Base-by-base conservation (phyloP, 2,329 filamentous ascomycete genomes). In the Aotearoamyces nothofagi region DNA sequence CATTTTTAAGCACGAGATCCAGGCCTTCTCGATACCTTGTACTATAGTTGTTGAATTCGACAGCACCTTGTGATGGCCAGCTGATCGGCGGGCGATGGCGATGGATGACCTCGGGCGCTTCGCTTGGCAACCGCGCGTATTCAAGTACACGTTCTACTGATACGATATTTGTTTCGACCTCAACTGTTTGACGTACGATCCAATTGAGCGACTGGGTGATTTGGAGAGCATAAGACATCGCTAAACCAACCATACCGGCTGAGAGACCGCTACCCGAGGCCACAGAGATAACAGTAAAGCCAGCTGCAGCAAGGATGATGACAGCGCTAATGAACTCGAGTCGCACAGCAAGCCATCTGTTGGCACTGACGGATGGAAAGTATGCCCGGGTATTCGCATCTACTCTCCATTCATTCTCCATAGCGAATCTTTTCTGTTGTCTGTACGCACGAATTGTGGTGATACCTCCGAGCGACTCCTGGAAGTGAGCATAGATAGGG, bases 91-190 rank as follows among this genome's bases (percentile, higher is more conserved):
- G 87, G 27, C 87, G 68, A 50, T 80, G 78, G 54, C 82, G 78
- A 47, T 81, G 78, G 43, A 96, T 79, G 40, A 96, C 82, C 52
- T 98, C 90, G 5, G 86, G 83, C 28, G 90, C 87, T 58, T 98
- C 90, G 52, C 79, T 90, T 15, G 87, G 86, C 38, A 98, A 66
- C 28, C 70, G 68, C 33, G 87, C 82, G 56, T 98, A 98, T 55
- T 98, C 92, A 27, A 98, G 73, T 26, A 98, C 86, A 47, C 90
- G 79, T 64, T 98, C 90, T 20, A 98, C 90, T 7, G 87, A 93
- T 25, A 98, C 87, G 47, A 98, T 98, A 55, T 98, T 98, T n/a
- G 87, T 96, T 63, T 98, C 92, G n/a, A 98, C 90, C 55, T 98
- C 92, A 17, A 98, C 90, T 0, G 86, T 94, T 57, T 98, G 90